A percentile compares a stretch with the other conserved stretches of the same genome.
These are phyloP conservation scores for Talaromyces atroroseus DNA, from an alignment of 2,329 filamentous ascomycete genomes.

Conservation along the genomic window DNA sequence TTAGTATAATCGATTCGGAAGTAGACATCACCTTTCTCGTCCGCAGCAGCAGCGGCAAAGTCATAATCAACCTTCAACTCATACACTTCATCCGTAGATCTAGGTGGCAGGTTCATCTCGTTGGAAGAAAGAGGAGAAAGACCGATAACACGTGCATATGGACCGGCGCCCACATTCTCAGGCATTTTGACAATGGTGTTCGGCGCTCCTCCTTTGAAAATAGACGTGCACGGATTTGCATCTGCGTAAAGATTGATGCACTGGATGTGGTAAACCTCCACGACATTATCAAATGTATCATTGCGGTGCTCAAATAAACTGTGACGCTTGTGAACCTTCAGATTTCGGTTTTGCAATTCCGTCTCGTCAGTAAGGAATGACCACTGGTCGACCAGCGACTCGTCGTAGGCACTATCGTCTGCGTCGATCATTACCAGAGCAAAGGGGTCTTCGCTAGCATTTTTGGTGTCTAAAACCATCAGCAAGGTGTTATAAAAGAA, in stretches of 20 bases:
- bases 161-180: not conserved
- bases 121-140: not conserved
- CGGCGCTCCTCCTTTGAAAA: not conserved
- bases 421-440: not conserved
- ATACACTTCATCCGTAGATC: not conserved
- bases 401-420: not conserved
- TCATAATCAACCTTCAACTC: not conserved
- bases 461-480: not conserved
- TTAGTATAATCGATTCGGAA: not conserved
- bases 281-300: not conserved
- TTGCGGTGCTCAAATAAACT: not conserved
- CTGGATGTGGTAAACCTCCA: not conserved
- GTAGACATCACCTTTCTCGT: not conserved
- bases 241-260: not conserved
- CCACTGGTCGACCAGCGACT: not conserved
- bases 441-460: not conserved
- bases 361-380: not conserved
- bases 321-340: not conserved
- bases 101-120: not conserved
- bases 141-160: not conserved
- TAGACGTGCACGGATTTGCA: not conserved
- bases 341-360: not conserved
- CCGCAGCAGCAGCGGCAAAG: not conserved
- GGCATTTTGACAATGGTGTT: not conserved
- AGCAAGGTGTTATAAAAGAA: not conserved